A percentile compares a stretch with the other conserved stretches of the same genome.
phyloP scores from a whole-genome alignment of 345 rosid species.

The Salix caprea region DNA sequence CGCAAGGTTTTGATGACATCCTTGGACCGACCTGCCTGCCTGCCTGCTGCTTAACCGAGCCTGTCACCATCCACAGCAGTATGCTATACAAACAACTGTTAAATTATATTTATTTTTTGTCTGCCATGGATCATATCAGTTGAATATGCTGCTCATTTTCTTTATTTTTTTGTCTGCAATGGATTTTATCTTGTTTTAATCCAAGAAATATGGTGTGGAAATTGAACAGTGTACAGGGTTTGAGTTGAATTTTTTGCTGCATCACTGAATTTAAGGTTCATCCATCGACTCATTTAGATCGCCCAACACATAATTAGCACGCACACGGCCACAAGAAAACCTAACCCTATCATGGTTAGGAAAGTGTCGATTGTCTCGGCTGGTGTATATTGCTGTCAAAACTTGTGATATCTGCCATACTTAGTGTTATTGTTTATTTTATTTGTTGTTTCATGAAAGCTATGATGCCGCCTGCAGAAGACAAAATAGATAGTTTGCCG shows the following conservation, averaged over 20 bases:
- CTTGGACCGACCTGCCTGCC: not conserved
- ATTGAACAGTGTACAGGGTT: not conserved
- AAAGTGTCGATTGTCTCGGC: not conserved
- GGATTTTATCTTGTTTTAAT: not conserved
- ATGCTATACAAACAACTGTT: not conserved
- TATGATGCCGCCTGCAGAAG: too few species aligned
- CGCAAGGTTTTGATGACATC: not conserved
- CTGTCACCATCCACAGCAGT: not conserved
- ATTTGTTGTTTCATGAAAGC: too few species aligned
- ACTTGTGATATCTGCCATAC: too few species aligned
- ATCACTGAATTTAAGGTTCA: too few species aligned
- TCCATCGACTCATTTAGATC: too few species aligned
- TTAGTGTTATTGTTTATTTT: too few species aligned
- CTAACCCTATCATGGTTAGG: not conserved
- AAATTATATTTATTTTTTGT: not conserved
- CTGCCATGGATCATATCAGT: not conserved
- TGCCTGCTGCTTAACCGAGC: not conserved
- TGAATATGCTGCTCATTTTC: not conserved
- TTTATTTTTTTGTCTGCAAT: not conserved
- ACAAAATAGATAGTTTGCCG: too few species aligned
- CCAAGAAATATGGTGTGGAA: not conserved
- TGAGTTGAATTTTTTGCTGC: not conserved
- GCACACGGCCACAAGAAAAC: not conserved
- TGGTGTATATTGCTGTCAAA: not conserved
- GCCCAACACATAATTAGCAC: not conserved